Evolutionary conservation across 148 eudicot genomes (phyloP).

Genomic region (Vaccinium myrtillus): DNA sequence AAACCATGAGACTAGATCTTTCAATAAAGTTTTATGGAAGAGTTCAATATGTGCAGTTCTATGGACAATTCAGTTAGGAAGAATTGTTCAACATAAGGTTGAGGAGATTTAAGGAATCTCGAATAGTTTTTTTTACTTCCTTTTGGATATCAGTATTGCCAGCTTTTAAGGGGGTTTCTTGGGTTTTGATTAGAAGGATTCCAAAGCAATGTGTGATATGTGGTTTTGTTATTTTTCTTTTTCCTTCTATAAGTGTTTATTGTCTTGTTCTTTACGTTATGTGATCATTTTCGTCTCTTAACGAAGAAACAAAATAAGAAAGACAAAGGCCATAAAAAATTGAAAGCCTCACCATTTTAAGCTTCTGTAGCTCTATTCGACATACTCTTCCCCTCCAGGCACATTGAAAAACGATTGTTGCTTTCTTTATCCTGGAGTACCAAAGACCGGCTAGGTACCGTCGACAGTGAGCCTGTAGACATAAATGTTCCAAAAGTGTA

Average conservation of each 20-base stretch:
- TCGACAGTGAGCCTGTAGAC: slow-evolving; percentile 60
- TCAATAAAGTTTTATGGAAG: neutral
- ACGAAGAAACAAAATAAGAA: neutral
- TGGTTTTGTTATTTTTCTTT: neutral
- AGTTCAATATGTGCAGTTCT: neutral
- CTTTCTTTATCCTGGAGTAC: slow-evolving; percentile 51
- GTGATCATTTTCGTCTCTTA: neutral
- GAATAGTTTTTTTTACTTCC: neutral
- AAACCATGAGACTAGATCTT: neutral
- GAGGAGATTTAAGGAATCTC: neutral
- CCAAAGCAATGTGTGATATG: neutral
- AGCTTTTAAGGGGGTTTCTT: neutral
- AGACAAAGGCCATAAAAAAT: neutral
- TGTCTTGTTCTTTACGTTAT: neutral
- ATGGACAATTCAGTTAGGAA: neutral
- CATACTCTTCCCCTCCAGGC: slow-evolving; percentile 66
- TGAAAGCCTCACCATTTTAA: slow-evolving; percentile 55
- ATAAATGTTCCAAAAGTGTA: neutral
- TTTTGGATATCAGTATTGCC: neutral
- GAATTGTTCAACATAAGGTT: neutral
- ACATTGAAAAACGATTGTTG: slow-evolving; percentile 65
- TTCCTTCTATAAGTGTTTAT: neutral
- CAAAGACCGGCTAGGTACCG: slow-evolving; percentile 32
- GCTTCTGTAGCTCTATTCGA: slow-evolving; percentile 63
- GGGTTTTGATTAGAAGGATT: neutral